Evolutionary conservation across 768 basidiomycete genomes (phyloP).

Genomic region (Russula griseocarnosa): DNA sequence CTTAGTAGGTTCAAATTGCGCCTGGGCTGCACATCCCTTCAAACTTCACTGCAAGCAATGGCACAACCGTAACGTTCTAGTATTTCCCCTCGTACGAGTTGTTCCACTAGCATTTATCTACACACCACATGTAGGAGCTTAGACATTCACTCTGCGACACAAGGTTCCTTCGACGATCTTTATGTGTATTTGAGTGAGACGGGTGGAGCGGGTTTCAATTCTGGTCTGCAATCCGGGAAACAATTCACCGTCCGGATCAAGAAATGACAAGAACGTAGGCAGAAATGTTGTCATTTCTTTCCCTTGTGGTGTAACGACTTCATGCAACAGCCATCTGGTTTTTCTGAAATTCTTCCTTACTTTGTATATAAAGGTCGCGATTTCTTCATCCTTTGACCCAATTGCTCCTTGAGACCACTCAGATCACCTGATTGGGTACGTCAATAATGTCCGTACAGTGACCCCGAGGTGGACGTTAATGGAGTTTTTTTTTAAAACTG

Average conservation of each 20-base stretch:
- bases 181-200: constrained; percentile 42
- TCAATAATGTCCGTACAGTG: no score
- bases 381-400: no score
- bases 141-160: constrained; percentile 35
- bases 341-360: no score
- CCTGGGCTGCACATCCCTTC: constrained; percentile 41
- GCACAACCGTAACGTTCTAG: constrained; percentile 51
- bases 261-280: constrained; percentile 47
- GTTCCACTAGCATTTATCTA: neutral
- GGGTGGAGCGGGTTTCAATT: constrained; percentile 49
- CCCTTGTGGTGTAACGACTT: neutral
- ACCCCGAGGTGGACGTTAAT: no score
- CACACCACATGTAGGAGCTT: constrained; percentile 8
- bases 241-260: constrained; percentile 50
- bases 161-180: constrained; percentile 33
- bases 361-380: no score
- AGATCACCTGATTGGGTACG: no score
- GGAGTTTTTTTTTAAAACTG: no score
- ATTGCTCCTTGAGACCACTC: no score
- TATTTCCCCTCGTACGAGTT: constrained; percentile 45
- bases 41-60: constrained; percentile 47
- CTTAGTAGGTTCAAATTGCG: constrained; percentile 45
- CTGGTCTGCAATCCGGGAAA: constrained; percentile 40
- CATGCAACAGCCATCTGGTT: constrained; percentile 49
- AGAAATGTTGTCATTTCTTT: neutral